phyloP scores from a whole-genome alignment of 441 rosid species.

The Euphorbia celastroides region DNA sequence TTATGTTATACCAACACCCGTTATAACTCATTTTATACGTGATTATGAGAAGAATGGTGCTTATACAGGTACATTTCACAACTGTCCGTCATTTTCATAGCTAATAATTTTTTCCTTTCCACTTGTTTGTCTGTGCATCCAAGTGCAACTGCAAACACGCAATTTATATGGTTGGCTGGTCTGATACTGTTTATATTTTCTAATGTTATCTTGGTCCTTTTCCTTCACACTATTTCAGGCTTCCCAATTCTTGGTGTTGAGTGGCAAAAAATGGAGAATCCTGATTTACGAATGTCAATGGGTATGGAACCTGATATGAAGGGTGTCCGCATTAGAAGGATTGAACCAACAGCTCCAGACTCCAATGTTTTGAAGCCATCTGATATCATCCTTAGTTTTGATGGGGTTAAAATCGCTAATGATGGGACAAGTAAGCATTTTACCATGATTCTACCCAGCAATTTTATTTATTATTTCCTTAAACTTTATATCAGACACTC shows the following conservation, averaged over 20 bases:
- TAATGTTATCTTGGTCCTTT: neutral
- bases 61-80: conserved; percentile 54
- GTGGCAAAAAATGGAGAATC: conserved; percentile 99
- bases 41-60: conserved; percentile 86
- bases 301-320: conserved; percentile 78
- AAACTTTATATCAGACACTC: neutral
- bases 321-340: conserved; percentile 86
- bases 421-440: conserved; percentile 78
- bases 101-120: neutral
- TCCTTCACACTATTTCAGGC: conserved; percentile 30
- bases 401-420: conserved; percentile 77
- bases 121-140: neutral
- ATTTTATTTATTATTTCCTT: neutral
- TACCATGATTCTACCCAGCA: neutral
- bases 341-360: conserved; percentile 87
- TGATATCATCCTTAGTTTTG: conserved; percentile 78
- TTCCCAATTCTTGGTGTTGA: conserved; percentile 86
- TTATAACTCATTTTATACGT: conserved; percentile 68
- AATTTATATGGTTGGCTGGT: too few relatives aligned
- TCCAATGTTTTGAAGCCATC: conserved; percentile 77
- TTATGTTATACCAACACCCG: conserved; percentile 93
- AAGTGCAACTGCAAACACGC: neutral
- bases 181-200: neutral
- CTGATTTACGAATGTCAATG: conserved; percentile 69
- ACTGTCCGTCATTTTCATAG: neutral